These are phyloP conservation scores for Yamadazyma pseudoaaseri DNA, from an alignment of 1,139 yeast species.

Conservation along the genomic window DNA sequence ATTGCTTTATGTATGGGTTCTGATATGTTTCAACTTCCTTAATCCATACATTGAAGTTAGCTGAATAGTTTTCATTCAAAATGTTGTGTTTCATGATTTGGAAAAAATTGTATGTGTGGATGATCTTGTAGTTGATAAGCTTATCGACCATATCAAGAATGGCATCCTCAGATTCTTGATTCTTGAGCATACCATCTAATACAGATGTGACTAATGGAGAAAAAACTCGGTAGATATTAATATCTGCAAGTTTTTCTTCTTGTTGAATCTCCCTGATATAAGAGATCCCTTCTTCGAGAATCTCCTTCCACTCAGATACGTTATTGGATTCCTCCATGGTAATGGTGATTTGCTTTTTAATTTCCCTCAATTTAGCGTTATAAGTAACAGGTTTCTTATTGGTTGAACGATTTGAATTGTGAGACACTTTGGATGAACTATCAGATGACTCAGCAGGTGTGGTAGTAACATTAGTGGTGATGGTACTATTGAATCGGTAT, in stretches of 20 bases:
- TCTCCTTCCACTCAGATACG: conserved; percentile 32
- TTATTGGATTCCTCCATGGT: conserved; percentile 23
- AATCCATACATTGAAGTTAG: conserved; percentile 35
- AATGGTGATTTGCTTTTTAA: conserved; percentile 29
- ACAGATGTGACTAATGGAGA: conserved; percentile 25
- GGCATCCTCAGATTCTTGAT: conserved; percentile 15
- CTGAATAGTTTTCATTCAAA: conserved; percentile 19
- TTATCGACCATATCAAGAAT: conserved; percentile 27
- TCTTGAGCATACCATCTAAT: conserved; percentile 19
- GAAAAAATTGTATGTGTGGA: conserved; percentile 34
- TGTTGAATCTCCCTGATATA: conserved; percentile 39
- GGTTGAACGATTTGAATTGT: neutral
- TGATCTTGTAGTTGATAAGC: conserved; percentile 27
- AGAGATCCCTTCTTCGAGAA: conserved; percentile 43
- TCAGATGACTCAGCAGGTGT: conserved; percentile 1
- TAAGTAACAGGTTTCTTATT: neutral
- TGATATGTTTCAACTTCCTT: conserved; percentile 27
- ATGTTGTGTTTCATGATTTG: conserved; percentile 23
- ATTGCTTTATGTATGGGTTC: neutral
- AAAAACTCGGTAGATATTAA: conserved; percentile 24
- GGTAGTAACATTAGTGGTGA: conserved; percentile 7
- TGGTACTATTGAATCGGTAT: conserved; percentile 16
- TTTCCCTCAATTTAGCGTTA: conserved; percentile 32
- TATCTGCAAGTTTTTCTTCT: conserved; percentile 30
- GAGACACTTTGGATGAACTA: neutral